Percentiles rank a stretch among this genome's conserved stretches.
Conservation (phyloP, 2,329 filamentous ascomycete species). For the Beauveria sp. region DNA sequence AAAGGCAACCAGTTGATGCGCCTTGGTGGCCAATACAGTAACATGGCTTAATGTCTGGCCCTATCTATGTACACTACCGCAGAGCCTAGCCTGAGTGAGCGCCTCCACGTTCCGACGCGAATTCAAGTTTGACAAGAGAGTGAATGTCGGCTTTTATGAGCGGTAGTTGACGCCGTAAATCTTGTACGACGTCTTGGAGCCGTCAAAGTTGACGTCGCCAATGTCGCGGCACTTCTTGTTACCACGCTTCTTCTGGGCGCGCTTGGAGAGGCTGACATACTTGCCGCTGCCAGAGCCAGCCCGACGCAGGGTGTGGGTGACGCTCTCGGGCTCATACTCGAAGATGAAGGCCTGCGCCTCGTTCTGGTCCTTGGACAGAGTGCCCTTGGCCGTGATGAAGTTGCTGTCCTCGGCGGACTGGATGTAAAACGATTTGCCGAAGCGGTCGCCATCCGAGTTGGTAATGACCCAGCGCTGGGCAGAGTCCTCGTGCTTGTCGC, state of each 20-base stretch:
- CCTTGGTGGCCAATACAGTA: neutral
- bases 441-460: constrained; percentile 20
- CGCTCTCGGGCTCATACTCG: constrained; percentile 4
- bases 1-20: constrained; percentile 4
- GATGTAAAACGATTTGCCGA: constrained; percentile 17
- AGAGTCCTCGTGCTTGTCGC: constrained; percentile 27
- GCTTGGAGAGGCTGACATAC: constrained; percentile 3
- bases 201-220: constrained; percentile 2
- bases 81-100: neutral
- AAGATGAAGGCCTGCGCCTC: constrained; percentile 9
- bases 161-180: constrained; percentile 11
- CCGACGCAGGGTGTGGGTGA: neutral
- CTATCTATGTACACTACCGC: neutral
- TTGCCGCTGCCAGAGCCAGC: neutral
- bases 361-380: constrained; percentile 10
- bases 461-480: constrained; percentile 43
- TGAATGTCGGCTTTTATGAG: neutral
- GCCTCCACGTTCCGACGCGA: no score
- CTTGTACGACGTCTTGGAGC: constrained; percentile 1
- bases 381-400: constrained; percentile 14
- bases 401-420: constrained; percentile 20
- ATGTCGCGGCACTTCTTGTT: neutral
- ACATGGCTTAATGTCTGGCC: neutral
- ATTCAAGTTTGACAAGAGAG: neutral
- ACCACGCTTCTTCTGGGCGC: constrained; percentile 1